A percentile compares a stretch with the other conserved stretches of the same genome.
phyloP scores from a whole-genome alignment of 2,329 filamentous ascomycete genomes.

The Trichoderma guizhouense region DNA sequence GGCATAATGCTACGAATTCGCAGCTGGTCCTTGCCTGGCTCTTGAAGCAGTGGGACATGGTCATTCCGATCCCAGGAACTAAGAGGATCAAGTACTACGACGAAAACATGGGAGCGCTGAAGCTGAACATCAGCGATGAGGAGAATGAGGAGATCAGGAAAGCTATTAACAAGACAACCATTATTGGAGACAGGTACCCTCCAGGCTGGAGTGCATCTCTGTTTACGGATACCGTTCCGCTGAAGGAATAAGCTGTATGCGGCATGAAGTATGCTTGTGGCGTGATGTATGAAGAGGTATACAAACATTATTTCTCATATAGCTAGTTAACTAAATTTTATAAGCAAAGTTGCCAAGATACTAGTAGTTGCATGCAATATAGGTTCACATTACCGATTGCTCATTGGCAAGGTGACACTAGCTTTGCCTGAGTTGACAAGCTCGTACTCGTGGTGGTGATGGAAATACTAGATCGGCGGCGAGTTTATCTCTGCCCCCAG shows the following conservation, averaged over 20 bases:
- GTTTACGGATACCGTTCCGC: neutral
- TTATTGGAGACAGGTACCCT: conserved; percentile 1
- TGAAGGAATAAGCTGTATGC: neutral
- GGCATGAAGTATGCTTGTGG: neutral
- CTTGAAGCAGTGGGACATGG: conserved; percentile 55
- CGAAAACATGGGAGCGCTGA: conserved; percentile 2
- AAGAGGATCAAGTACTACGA: conserved; percentile 41
- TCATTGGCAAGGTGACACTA: neutral
- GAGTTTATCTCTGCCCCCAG: too few species aligned
- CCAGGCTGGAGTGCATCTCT: neutral
- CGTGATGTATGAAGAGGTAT: neutral
- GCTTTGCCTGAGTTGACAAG: neutral
- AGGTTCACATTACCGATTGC: neutral
- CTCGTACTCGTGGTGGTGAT: neutral
- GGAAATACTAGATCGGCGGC: neutral
- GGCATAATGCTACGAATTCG: conserved; percentile 52
- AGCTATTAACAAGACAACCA: neutral
- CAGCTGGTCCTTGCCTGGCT: conserved; percentile 65
- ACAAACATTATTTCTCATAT: neutral
- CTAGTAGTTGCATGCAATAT: neutral
- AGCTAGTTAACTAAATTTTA: neutral
- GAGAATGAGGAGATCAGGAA: neutral
- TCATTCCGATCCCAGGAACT: conserved; percentile 57
- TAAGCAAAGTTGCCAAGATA: neutral
- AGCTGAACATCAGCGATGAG: neutral